These are phyloP conservation scores for Ceratocystis cubensis DNA, from an alignment of 2,329 filamentous ascomycete species.

Conservation along the genomic window DNA sequence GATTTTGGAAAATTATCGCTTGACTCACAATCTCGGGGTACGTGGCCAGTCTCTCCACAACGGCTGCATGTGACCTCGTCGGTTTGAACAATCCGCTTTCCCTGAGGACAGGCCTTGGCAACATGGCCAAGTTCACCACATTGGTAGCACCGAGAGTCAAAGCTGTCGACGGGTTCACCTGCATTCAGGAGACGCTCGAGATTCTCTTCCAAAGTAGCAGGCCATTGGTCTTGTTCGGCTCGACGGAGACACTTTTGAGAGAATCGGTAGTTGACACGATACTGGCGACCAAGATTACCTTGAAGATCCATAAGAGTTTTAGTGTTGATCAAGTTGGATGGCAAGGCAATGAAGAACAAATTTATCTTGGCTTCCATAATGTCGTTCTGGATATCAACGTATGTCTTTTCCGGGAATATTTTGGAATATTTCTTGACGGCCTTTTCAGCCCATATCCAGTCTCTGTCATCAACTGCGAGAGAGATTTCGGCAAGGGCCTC, in stretches of 20 bases:
- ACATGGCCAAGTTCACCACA: conserved; percentile 53
- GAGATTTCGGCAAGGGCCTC: conserved; percentile 39
- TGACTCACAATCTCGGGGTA: background rate
- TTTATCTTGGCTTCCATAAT: conserved; percentile 43
- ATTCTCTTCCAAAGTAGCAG: conserved; percentile 46
- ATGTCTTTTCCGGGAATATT: conserved; percentile 43
- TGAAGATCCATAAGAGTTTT: conserved; percentile 62
- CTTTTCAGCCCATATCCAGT: conserved; percentile 33
- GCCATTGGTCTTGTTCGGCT: conserved; percentile 49
- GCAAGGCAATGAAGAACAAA: conserved; percentile 50
- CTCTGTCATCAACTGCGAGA: background rate
- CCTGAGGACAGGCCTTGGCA: conserved; percentile 46
- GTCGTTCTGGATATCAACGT: conserved; percentile 46
- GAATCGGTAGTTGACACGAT: conserved; percentile 50
- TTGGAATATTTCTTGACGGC: conserved; percentile 50
- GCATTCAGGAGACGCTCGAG: conserved; percentile 51
- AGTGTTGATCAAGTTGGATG: conserved; percentile 43
- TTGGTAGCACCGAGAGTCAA: conserved; percentile 48
- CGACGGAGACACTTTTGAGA: conserved; percentile 44
- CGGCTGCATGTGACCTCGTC: conserved; percentile 7
- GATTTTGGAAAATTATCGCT: background rate
- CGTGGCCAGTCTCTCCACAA: background rate
- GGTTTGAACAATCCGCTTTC: conserved; percentile 38
- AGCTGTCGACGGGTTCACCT: conserved; percentile 49
- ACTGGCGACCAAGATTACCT: conserved; percentile 53